Evolutionary conservation across 345 rosid species (phyloP).

Genomic region (Lumnitzera racemosa): DNA sequence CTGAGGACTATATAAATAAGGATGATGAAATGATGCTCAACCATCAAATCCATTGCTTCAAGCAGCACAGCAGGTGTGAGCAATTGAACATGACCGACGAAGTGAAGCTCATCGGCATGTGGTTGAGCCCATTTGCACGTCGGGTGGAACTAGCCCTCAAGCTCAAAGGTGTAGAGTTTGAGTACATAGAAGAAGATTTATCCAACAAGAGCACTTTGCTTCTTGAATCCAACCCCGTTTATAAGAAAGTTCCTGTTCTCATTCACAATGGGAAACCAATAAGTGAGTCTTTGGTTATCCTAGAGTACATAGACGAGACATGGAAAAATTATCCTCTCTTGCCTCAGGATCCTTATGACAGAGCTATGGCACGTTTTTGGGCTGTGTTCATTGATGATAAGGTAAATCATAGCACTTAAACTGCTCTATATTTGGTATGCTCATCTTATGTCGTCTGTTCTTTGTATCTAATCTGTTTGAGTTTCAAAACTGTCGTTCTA

Average conservation of each 20-base stretch:
- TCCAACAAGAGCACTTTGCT: not conserved
- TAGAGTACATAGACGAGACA: conserved; percentile 9
- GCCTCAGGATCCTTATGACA: conserved; percentile 1
- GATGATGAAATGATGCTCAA: too few relatives aligned
- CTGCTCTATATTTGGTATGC: too few relatives aligned
- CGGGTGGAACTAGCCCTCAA: conserved; percentile 5
- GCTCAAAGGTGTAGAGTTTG: conserved; percentile 3
- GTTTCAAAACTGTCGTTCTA: too few relatives aligned
- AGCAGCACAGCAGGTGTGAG: too few relatives aligned
- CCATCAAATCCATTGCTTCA: too few relatives aligned
- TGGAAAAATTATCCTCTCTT: conserved; percentile 11
- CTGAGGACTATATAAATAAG: too few relatives aligned
- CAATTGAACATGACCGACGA: conserved; percentile 1
- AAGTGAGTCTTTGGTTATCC: conserved; percentile 7
- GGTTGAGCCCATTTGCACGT: conserved; percentile 8
- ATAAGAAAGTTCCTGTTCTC: conserved; percentile 12
- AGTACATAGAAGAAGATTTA: too few relatives aligned
- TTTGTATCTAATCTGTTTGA: too few relatives aligned
- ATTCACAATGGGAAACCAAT: conserved; percentile 9
- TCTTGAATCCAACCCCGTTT: not conserved
- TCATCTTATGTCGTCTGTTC: too few relatives aligned
- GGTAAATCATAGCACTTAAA: not conserved
- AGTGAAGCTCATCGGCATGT: conserved; percentile 8
- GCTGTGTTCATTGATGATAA: conserved; percentile 6
- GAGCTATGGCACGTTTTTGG: conserved; percentile 11